A percentile compares a stretch with the other conserved stretches of the same genome.
phyloP scores from a whole-genome alignment of 1,139 yeast genomes.

The Blastobotrys elegans region DNA sequence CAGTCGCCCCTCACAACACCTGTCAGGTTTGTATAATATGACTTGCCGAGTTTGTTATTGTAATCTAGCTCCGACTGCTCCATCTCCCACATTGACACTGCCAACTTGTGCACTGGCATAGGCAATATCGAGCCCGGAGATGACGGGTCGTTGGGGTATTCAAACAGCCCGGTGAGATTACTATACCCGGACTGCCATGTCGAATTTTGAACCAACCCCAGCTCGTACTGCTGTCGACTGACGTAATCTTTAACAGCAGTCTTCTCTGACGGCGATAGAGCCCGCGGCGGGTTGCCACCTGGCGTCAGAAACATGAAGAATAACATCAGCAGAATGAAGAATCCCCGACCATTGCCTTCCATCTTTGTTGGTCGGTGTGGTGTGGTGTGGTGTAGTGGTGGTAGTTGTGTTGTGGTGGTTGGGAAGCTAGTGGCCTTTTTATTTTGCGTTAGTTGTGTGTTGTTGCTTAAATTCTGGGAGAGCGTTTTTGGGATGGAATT shows the following conservation, averaged over 20 bases:
- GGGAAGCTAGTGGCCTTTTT: too few relatives aligned
- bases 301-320: constrained; percentile 29
- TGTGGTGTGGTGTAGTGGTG: too few relatives aligned
- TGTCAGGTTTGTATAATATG: constrained; percentile 24
- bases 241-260: constrained; percentile 30
- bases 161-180: constrained; percentile 61
- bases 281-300: constrained; percentile 27
- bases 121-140: constrained; percentile 60
- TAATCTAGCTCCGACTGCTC: constrained; percentile 23
- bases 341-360: constrained; percentile 26
- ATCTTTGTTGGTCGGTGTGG: constrained; percentile 15
- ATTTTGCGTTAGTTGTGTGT: too few relatives aligned
- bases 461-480: too few relatives aligned
- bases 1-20: constrained; percentile 25
- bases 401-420: too few relatives aligned
- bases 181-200: constrained; percentile 56
- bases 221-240: constrained; percentile 35
- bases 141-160: constrained; percentile 12
- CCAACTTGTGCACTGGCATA: constrained; percentile 45
- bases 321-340: constrained; percentile 25
- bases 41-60: background rate
- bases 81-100: constrained; percentile 48
- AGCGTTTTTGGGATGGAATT: too few relatives aligned
- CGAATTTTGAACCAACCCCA: constrained; percentile 38
- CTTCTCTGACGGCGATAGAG: constrained; percentile 29